Conservation (phyloP, 345 rosid genomes). For the Camelina laxa region DNA sequence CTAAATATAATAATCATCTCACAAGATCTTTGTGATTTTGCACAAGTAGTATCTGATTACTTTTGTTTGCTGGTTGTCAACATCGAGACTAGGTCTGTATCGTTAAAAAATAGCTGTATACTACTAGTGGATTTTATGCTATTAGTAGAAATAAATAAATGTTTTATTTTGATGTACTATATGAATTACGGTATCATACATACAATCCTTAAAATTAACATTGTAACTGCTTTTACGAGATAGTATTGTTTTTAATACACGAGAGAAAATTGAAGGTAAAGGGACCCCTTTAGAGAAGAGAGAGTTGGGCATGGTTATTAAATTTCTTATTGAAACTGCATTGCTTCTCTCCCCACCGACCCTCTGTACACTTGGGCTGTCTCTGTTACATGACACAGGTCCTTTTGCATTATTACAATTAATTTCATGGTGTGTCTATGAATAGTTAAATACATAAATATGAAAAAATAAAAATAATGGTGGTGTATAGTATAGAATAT, state of each 20-base stretch:
- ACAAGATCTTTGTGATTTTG: neutral
- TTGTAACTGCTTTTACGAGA: neutral
- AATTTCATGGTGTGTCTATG: slow-evolving; percentile 42
- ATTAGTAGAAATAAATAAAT: neutral
- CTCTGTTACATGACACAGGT: slow-evolving; percentile 37
- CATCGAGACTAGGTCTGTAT: neutral
- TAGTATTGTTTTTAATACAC: neutral
- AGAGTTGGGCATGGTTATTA: slow-evolving; percentile 22
- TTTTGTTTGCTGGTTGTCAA: neutral
- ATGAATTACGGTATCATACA: neutral
- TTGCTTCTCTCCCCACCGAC: slow-evolving; percentile 37
- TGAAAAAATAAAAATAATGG: slow-evolving; percentile 18
- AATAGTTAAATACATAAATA: slow-evolving; percentile 19
- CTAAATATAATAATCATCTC: neutral
- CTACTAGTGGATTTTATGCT: neutral
- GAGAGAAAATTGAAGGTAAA: slow-evolving; percentile 14
- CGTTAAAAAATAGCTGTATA: neutral
- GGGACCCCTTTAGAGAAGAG: slow-evolving; percentile 37
- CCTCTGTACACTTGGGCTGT: slow-evolving; percentile 41
- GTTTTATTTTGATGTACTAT: neutral
- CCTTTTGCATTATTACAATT: slow-evolving; percentile 29
- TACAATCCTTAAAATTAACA: neutral
- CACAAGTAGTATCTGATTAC: neutral
- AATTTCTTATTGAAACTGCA: neutral
- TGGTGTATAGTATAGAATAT: slow-evolving; percentile 21